Percentiles rank a stretch among this genome's conserved stretches.
phyloP scores from a whole-genome alignment of 2,329 filamentous ascomycete species.

The Aspergillus sp. region DNA sequence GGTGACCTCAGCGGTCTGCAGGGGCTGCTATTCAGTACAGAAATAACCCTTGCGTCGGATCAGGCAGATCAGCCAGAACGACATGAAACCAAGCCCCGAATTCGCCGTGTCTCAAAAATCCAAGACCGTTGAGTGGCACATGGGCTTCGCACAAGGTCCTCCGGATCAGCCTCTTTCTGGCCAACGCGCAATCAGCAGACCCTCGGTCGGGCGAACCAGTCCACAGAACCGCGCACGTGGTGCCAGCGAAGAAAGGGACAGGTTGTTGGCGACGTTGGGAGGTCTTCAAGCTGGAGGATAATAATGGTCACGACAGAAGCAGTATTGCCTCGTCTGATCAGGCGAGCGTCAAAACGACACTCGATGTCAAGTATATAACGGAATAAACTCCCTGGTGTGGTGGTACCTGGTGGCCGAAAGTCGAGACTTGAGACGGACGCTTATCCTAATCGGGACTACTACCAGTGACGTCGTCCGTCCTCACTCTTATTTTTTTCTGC shows the following conservation, averaged over 20 bases:
- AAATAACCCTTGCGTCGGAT: not conserved
- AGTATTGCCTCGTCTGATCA: not conserved
- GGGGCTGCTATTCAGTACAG: not conserved
- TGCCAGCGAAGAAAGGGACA: conserved; percentile 2
- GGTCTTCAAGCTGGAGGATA: not conserved
- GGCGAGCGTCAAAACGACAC: not conserved
- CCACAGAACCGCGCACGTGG: conserved; percentile 10
- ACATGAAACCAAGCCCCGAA: not conserved
- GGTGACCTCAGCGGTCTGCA: not conserved
- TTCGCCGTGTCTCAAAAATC: not conserved
- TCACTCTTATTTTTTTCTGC: not conserved
- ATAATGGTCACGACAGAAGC: not conserved
- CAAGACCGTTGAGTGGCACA: not conserved
- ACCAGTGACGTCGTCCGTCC: conserved; percentile 11
- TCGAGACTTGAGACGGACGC: conserved; percentile 4
- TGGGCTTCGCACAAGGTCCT: conserved; percentile 2
- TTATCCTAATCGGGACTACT: conserved; percentile 10
- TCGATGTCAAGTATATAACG: not conserved
- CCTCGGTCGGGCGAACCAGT: not conserved
- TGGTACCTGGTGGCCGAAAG: not conserved
- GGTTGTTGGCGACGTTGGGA: conserved; percentile 2
- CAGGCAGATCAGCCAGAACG: not conserved
- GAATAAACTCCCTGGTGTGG: not conserved
- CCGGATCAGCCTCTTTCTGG: not conserved
- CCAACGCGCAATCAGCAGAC: conserved; percentile 10